Evolutionary conservation across 2,329 filamentous ascomycete genomes (phyloP), one percentile per base, ranked within the genome.

Genomic region (Trichoderma sp.): DNA sequence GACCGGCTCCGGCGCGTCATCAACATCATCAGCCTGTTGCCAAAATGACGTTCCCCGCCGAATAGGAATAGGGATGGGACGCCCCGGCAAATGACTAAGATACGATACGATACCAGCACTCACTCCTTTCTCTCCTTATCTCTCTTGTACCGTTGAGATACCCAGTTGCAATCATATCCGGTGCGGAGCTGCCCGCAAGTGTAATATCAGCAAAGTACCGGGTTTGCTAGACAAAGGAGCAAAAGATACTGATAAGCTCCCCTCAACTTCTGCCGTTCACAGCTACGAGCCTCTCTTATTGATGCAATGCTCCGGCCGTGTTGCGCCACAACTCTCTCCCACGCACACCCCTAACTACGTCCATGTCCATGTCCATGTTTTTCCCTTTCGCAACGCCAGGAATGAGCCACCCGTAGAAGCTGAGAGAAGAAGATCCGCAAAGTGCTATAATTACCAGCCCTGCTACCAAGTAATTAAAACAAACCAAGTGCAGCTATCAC

Each of bases 1-100:
- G 64, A 75, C 72, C 64, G 64, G 72, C 50, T 67, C 74, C 68
- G 60, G 67, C 74, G 74, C 74, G 74, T 75, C 74, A 75, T 75
- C 74, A 60, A 53, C 72, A 71, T 74, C 72, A 75, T 31, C 64
- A 63, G 72, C 64, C 45, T 65, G 41, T 16, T 75, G 72, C 64
- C 64, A 63, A 75, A 75, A 75, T 75, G 72, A 75, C 72, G 72
- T 69, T 75, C 64, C 72, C 71, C 71, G 69, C 69, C 60, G 60
- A 65, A 69, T 68, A 50, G 41, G 41, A 59, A 73, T 65, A 35
- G 29, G 60, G 38, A 50, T 24, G 59, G 59, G 6, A 11, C 21
- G 27, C 68, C 69, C 69, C 60, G 31, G 69, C 69, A 45, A 62
- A 71, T 64, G 68, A 72, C 68, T 71, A 63, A 63, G 38, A 53